These are phyloP conservation scores for Aspergillus sp. DNA, from an alignment of 2,329 filamentous ascomycete species.

Conservation along the genomic window DNA sequence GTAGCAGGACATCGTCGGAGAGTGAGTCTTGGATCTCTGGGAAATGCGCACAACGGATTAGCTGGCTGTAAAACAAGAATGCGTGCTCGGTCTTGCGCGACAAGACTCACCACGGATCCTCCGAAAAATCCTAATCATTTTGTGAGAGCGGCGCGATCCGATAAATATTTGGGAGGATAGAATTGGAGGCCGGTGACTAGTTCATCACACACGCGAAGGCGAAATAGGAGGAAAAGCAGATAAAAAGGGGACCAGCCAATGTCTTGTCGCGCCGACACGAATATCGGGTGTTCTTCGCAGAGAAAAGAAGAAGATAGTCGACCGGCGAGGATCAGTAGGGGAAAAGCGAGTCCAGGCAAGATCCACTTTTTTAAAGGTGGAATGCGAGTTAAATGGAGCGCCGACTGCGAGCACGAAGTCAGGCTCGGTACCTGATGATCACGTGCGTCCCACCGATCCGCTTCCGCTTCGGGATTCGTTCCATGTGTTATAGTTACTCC, in stretches of 20 bases:
- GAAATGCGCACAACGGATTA: not conserved
- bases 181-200: not conserved
- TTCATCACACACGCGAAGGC: conserved; percentile 4
- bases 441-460: conserved; percentile 3
- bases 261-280: not conserved
- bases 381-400: not conserved
- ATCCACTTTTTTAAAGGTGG: conserved; percentile 7
- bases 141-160: conserved; percentile 2
- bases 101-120: conserved; percentile 37
- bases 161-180: not conserved
- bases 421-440: not conserved
- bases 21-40: conserved; percentile 57
- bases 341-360: not conserved
- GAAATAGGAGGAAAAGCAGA: not conserved
- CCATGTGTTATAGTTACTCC: not conserved
- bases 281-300: not conserved
- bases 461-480: not conserved
- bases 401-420: not conserved
- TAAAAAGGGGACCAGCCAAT: conserved; percentile 2
- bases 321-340: not conserved
- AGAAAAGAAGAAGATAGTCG: not conserved
- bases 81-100: not conserved
- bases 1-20: conserved; percentile 84
- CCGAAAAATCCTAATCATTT: conserved; percentile 33
- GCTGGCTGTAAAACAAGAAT: not conserved